Evolutionary conservation across 2,329 filamentous ascomycete genomes (phyloP).

Genomic region (Xylariaceae sp.): DNA sequence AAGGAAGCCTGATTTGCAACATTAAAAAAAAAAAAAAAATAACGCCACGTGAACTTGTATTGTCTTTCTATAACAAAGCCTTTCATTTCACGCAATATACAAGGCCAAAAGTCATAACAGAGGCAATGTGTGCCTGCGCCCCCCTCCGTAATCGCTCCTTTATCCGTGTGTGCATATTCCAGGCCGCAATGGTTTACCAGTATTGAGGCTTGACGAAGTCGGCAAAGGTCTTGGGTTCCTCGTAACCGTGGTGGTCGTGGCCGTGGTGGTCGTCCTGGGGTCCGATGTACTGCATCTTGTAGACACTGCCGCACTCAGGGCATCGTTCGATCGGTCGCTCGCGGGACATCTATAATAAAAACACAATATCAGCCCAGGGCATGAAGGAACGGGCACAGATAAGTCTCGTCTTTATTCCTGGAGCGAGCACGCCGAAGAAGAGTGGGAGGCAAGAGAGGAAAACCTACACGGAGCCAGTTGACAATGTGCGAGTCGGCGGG

Average conservation of each 20-base stretch:
- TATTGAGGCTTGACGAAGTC: constrained; percentile 96
- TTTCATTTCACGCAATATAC: not conserved
- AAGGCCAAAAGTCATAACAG: not conserved
- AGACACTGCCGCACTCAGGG: constrained; percentile 91
- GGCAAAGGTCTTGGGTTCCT: constrained; percentile 93
- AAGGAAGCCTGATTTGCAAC: too few species aligned
- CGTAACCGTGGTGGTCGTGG: constrained; percentile 56
- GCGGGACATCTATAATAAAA: constrained; percentile 62
- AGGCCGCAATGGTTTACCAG: constrained; percentile 52
- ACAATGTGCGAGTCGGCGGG: constrained; percentile 89
- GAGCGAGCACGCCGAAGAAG: not conserved
- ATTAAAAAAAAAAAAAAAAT: too few species aligned
- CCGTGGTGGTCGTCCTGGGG: constrained; percentile 66
- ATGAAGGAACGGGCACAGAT: not conserved
- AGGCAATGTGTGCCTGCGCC: constrained; percentile 1
- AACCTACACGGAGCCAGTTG: constrained; percentile 80
- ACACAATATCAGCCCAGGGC: constrained; percentile 12
- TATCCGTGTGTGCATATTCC: not conserved
- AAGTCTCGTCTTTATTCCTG: not conserved
- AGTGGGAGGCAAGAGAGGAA: not conserved
- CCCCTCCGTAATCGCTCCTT: not conserved
- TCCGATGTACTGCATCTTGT: constrained; percentile 97
- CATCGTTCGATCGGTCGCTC: constrained; percentile 91
- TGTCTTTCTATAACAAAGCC: too few species aligned
- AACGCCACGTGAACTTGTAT: too few species aligned